Base-by-base conservation (phyloP, 2,329 filamentous ascomycete species). In the Tympanopsis confertula region DNA sequence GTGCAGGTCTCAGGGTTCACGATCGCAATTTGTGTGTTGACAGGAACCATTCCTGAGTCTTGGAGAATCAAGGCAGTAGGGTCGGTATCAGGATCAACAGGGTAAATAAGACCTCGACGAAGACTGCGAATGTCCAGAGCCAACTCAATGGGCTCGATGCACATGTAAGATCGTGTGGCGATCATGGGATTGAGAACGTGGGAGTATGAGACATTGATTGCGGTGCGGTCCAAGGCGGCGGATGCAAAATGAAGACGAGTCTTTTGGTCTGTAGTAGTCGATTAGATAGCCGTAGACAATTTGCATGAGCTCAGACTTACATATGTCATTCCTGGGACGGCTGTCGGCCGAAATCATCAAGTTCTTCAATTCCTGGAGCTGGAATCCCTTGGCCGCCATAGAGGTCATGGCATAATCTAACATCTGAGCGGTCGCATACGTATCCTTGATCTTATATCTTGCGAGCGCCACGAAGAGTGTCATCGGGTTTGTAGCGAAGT, bases 381-480 rank as follows among this genome's bases (percentile, higher is more conserved):
- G 80, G 55, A 93, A 93, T 1, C 85, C 85, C 61, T 95, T 96
- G 36, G 83, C 87, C 35, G 69, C 80, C 82, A 78, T 88, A 46
- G 70, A 74, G 48, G 78, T 79, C 74, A 98, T 96, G 30, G 89
- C 93, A 55, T 96, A 88, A 50, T 98, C 91, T 47, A 99, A 66
- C 93, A 99, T 98, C 61, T 99, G 93, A 20, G 85, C 82, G 3
- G 91, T 99, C 3, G 93, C 93, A 58, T 99, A 99, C 1, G 91
- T 96, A 58, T 99, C 93, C 64, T 99, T 99, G 62, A 98, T 93
- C 73, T 99, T 99, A 61, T 98, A 98, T 46, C 93, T 71, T 19
- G 88, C 85, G 38, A 99, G 63, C 0, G 88, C 91, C 48, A 93
- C 71, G 63, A 98, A 98, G 13, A 99, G 68, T 2, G 89, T 88